phyloP scores from a whole-genome alignment of 139 green algal species.

The Chlorella vulgaris region DNA sequence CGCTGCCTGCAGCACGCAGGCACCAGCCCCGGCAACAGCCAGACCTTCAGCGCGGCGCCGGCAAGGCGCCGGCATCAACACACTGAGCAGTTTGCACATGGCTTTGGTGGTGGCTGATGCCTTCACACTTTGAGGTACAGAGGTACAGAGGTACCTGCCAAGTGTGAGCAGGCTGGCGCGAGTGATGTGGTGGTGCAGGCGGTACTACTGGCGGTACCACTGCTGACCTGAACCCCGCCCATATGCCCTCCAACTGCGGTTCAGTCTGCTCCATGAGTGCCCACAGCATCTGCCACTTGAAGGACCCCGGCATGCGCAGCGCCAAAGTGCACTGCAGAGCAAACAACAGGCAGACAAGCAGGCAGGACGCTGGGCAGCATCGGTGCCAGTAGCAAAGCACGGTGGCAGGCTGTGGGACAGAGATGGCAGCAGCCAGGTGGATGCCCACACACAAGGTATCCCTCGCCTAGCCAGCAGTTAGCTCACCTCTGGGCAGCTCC shows the following conservation, averaged over 20 bases:
- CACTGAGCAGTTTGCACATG: no score
- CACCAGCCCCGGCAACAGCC: neutral
- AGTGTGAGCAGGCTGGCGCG: no score
- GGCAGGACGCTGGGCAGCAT: neutral
- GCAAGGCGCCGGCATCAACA: no score
- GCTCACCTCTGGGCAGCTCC: slow-evolving; percentile 11
- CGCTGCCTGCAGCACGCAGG: neutral
- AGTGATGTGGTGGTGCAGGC: no score
- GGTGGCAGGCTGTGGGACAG: neutral
- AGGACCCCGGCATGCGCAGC: neutral
- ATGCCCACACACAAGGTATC: no score
- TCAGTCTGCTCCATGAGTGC: neutral
- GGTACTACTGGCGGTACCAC: no score
- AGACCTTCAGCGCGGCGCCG: no score
- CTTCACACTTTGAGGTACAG: no score
- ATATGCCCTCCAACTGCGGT: neutral
- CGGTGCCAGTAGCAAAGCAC: neutral
- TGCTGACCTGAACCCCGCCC: neutral
- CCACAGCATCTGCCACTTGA: slow-evolving; percentile 34
- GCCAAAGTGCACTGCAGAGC: slow-evolving; percentile 26
- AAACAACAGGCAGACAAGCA: neutral
- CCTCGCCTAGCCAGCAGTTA: no score
- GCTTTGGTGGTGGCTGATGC: no score
- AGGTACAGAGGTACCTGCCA: no score
- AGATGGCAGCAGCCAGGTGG: neutral